Evolutionary conservation across 2,329 filamentous ascomycete species (phyloP), one percentile per base, ranked within the genome.

Genomic region (Colletotrichum nymphaeae): DNA sequence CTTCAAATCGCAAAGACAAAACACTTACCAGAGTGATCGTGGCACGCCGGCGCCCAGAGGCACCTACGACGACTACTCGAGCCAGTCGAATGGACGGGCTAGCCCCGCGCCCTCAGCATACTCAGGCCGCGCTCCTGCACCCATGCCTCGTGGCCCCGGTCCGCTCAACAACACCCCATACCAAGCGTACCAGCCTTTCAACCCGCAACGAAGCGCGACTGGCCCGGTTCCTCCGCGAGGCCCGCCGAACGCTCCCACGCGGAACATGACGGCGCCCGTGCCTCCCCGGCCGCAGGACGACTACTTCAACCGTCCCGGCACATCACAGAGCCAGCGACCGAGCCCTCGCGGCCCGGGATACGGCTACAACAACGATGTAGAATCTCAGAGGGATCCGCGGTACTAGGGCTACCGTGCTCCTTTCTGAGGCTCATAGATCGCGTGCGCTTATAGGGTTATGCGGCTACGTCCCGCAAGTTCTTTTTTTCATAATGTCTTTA

Each of bases 221-320:
- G 81, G 82, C 1, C 82, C 83, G 4, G 75, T 83, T 16, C 78
- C 81, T 30, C 77, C 78, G 11, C 76, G 81, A 30, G 81, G 79
- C 46, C 80, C 80, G 52, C 81, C 80, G 14, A 80, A 81, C 49
- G 77, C 82, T 32, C 84, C 84, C 1, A 83, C 83, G 74, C 82
- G 87, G 63, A 87, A 84, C 68, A 83, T 87, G 82, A 88, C 86
- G 26, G 84, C 83, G 4, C 84, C 85, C 4, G 76, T 83, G 67
- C 81, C 72, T 55, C 35, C 37, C 16, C 68, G 72, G 9, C 63
- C 82, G 16, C 77, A 79, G 53, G 77, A 78, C 28, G 80, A 80
- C 46, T 81, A 78, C 66, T 75, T 75, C 35, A 69, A 78, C 26
- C 78, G 80, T 32, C 75, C 78, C 32, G 80, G 78, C 24, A 79